These are phyloP conservation scores for Podospora didyma DNA, from an alignment of 495 filamentous ascomycete species.

Conservation along the genomic window DNA sequence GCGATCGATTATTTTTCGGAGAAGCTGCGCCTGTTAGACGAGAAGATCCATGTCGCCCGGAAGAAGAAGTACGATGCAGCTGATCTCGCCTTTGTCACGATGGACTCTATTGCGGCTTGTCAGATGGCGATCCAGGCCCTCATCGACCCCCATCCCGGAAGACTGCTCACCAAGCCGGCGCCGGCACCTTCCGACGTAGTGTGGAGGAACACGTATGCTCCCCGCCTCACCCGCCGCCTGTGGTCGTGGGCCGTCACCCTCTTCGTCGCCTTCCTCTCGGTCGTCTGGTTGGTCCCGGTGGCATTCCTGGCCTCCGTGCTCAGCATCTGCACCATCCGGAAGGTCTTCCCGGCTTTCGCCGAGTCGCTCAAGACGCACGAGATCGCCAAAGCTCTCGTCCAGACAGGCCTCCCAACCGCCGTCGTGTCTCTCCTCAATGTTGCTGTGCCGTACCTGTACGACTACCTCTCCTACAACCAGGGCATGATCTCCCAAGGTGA, in stretches of 20 bases:
- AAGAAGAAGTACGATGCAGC: slow-evolving; percentile 74
- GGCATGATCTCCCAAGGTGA: slow-evolving; percentile 94
- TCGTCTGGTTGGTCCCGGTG: slow-evolving; percentile 87
- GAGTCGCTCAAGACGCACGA: slow-evolving; percentile 61
- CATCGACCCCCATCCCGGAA: slow-evolving; percentile 81
- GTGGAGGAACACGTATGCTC: slow-evolving; percentile 90
- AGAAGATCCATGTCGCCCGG: slow-evolving; percentile 65
- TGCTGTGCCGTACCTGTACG: slow-evolving; percentile 89
- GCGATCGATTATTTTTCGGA: slow-evolving; percentile 93
- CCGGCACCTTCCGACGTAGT: slow-evolving; percentile 86
- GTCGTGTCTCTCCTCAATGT: slow-evolving; percentile 82
- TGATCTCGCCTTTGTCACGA: slow-evolving; percentile 89
- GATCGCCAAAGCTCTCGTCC: slow-evolving; percentile 69
- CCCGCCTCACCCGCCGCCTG: slow-evolving; percentile 65
- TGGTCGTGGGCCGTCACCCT: slow-evolving; percentile 78
- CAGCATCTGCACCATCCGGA: slow-evolving; percentile 70
- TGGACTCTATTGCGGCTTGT: slow-evolving; percentile 86
- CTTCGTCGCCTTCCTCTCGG: slow-evolving; percentile 72
- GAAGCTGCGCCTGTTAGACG: slow-evolving; percentile 75
- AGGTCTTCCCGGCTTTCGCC: slow-evolving; percentile 67
- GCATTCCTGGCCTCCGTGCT: slow-evolving; percentile 74
- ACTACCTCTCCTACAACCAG: slow-evolving; percentile 83
- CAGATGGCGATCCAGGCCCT: slow-evolving; percentile 95
- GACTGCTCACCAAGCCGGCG: slow-evolving; percentile 77
- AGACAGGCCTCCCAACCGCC: slow-evolving; percentile 81